These are phyloP conservation scores for Yamadazyma philogaea DNA, from an alignment of 805 yeast species.

Conservation along the genomic window DNA sequence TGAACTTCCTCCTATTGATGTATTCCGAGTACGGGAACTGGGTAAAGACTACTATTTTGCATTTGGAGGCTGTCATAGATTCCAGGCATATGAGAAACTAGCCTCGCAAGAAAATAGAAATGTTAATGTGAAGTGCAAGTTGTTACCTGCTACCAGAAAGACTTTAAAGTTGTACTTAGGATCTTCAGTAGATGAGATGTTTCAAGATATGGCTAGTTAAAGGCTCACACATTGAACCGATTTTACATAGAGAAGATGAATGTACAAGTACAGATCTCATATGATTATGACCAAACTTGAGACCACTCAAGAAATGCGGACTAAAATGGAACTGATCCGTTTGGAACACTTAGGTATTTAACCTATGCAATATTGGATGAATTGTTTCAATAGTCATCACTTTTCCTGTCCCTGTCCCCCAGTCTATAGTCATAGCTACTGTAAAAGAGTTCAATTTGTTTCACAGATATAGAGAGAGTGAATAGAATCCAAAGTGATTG, in stretches of 20 bases:
- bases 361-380: too few species aligned
- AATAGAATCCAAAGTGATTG: too few species aligned
- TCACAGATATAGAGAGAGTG: too few species aligned
- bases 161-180: slow-evolving; percentile 73
- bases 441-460: too few species aligned
- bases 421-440: too few species aligned
- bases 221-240: neutral
- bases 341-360: too few species aligned
- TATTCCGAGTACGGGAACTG: slow-evolving; percentile 59
- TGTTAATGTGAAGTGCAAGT: slow-evolving; percentile 60
- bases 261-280: neutral
- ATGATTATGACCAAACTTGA: slow-evolving; percentile 13
- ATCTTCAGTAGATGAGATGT: slow-evolving; percentile 54
- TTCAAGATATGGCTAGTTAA: slow-evolving; percentile 15
- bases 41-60: slow-evolving; percentile 70
- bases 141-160: slow-evolving; percentile 70
- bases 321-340: too few species aligned
- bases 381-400: too few species aligned
- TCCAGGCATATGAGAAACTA: slow-evolving; percentile 73
- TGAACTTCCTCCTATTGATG: slow-evolving; percentile 80
- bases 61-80: slow-evolving; percentile 88
- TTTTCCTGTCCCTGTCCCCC: too few species aligned
- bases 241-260: neutral
- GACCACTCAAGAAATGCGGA: too few species aligned
- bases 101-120: slow-evolving; percentile 34